A percentile compares a stretch with the other conserved stretches of the same genome.
These are phyloP conservation scores for Cercophora newfieldiana DNA, from an alignment of 495 filamentous ascomycete species.

Conservation along the genomic window DNA sequence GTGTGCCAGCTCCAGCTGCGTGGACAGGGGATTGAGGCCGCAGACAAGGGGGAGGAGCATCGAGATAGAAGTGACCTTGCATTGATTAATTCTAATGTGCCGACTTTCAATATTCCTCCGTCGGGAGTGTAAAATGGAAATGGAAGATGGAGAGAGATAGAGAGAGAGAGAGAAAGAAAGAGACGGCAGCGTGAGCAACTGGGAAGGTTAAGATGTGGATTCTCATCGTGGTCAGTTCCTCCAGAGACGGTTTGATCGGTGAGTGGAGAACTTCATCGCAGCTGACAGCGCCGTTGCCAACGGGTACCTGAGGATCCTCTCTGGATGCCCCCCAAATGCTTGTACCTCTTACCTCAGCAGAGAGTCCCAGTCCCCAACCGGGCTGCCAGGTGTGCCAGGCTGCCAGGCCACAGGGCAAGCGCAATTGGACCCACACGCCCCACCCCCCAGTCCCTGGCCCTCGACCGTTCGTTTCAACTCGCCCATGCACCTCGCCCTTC, in stretches of 20 bases:
- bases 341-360: not conserved
- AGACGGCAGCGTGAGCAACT: too few relatives aligned
- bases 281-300: too few relatives aligned
- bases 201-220: too few relatives aligned
- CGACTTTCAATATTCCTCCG: not conserved
- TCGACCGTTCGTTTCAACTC: slow-evolving; percentile 34
- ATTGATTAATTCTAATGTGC: not conserved
- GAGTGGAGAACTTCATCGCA: not conserved
- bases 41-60: not conserved
- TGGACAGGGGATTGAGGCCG: not conserved
- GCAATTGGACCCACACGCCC: not conserved
- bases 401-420: slow-evolving; percentile 7
- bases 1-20: not conserved
- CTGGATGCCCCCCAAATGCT: not conserved
- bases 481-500: slow-evolving; percentile 16
- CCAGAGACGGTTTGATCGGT: not conserved
- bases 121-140: not conserved
- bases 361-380: too few relatives aligned
- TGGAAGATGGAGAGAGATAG: not conserved
- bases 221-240: too few relatives aligned
- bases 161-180: not conserved
- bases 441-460: slow-evolving; percentile 5
- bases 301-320: not conserved
- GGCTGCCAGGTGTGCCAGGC: too few relatives aligned
- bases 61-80: not conserved